Percentiles rank a stretch among this genome's conserved stretches.
phyloP scores from a whole-genome alignment of 768 basidiomycete genomes.

The Kwoniella newhampshirensis region DNA sequence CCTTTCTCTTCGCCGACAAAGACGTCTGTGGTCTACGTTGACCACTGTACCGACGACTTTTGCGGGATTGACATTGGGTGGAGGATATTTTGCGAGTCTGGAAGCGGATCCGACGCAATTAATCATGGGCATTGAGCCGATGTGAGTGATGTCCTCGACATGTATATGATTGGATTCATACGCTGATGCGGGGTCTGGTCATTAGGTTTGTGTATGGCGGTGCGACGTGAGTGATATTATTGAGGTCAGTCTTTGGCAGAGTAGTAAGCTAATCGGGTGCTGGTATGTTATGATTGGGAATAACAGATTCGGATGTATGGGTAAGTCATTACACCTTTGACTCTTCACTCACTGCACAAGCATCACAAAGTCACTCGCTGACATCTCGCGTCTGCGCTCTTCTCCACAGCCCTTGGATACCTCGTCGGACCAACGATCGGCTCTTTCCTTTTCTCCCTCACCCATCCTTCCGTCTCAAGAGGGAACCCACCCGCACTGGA shows the following conservation, averaged over 20 bases:
- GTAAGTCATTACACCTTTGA: slow-evolving; percentile 26
- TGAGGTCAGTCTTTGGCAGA: neutral
- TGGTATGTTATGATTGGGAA: neutral
- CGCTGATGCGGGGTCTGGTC: neutral
- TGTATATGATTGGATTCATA: neutral
- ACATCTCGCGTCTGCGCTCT: neutral
- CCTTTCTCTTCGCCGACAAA: slow-evolving; percentile 39
- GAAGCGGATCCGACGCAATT: slow-evolving; percentile 49
- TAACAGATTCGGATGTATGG: slow-evolving; percentile 44
- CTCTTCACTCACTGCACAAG: neutral
- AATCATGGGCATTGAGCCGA: slow-evolving; percentile 52
- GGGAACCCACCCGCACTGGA: slow-evolving; percentile 40
- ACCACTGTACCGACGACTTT: slow-evolving; percentile 49
- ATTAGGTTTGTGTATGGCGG: slow-evolving; percentile 46
- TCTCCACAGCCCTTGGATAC: slow-evolving; percentile 44
- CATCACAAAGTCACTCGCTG: slow-evolving; percentile 5
- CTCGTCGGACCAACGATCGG: slow-evolving; percentile 51
- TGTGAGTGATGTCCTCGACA: slow-evolving; percentile 30
- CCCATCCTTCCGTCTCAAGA: slow-evolving; percentile 35
- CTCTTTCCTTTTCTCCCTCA: slow-evolving; percentile 47
- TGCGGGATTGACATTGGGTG: slow-evolving; percentile 41
- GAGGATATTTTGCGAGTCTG: slow-evolving; percentile 48
- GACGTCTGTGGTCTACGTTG: slow-evolving; percentile 41
- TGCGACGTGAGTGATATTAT: slow-evolving; percentile 44
- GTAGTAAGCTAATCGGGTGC: no score